These are phyloP conservation scores for Macrophomina pseudophaseolina DNA, from an alignment of 2,329 filamentous ascomycete genomes.

Conservation along the genomic window DNA sequence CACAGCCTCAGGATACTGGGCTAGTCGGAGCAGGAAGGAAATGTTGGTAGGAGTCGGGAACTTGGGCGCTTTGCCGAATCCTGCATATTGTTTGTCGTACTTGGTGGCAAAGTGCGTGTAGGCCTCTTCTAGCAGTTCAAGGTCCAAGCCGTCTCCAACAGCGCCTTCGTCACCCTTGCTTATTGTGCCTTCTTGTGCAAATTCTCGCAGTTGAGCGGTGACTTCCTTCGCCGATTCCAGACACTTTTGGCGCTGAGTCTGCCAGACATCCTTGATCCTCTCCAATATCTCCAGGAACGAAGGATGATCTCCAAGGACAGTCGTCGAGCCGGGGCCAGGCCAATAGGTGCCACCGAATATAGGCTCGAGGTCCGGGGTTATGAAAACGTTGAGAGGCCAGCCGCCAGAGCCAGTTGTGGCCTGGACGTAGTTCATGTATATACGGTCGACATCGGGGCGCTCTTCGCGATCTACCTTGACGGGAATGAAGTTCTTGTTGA, in stretches of 20 bases:
- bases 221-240: conserved; percentile 84
- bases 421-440: conserved; percentile 98
- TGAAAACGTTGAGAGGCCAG: conserved; percentile 96
- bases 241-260: conserved; percentile 81
- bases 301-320: conserved; percentile 58
- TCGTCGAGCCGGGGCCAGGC: conserved; percentile 74
- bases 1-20: conserved; percentile 72
- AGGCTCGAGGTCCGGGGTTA: conserved; percentile 89
- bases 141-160: conserved; percentile 72
- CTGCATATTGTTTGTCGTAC: conserved; percentile 79
- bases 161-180: conserved; percentile 45
- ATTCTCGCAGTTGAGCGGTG: conserved; percentile 78
- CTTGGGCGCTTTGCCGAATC: conserved; percentile 79
- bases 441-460: conserved; percentile 88
- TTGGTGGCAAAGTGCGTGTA: conserved; percentile 78
- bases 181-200: conserved; percentile 84
- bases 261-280: conserved; percentile 78
- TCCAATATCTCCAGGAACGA: conserved; percentile 82
- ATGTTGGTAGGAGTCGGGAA: conserved; percentile 89
- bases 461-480: conserved; percentile 94
- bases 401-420: conserved; percentile 88
- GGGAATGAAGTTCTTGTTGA: conserved; percentile 88
- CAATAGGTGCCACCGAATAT: conserved; percentile 97
- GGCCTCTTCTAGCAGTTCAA: conserved; percentile 91
- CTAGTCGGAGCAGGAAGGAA: conserved; percentile 77